phyloP scores from a whole-genome alignment of 176 grass and related monocot species.

The Aegilops bicornis region DNA sequence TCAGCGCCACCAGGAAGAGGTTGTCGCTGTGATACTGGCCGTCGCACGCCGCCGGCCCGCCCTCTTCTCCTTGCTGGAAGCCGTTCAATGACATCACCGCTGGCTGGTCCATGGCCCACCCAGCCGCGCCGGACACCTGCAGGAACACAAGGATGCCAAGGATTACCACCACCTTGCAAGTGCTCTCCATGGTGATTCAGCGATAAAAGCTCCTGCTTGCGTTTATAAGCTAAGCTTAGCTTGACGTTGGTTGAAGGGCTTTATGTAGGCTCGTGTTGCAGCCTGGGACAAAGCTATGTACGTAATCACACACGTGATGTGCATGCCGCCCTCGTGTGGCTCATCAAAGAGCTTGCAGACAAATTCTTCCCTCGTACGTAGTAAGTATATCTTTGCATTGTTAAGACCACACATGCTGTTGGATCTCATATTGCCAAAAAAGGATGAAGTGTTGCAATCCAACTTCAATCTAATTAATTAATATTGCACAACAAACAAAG shows the following conservation, averaged over 20 bases:
- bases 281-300: too few relatives aligned
- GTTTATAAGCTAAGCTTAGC: not conserved
- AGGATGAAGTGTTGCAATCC: too few relatives aligned
- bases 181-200: not conserved
- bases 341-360: too few relatives aligned
- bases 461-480: too few relatives aligned
- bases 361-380: too few relatives aligned
- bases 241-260: not conserved
- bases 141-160: not conserved
- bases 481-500: too few relatives aligned
- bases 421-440: too few relatives aligned
- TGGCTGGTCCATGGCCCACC: not conserved
- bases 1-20: conserved; percentile 13
- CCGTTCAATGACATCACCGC: conserved; percentile 12
- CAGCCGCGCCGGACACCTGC: not conserved
- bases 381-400: too few relatives aligned
- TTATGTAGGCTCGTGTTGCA: not conserved
- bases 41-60: conserved; percentile 14
- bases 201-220: not conserved
- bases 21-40: conserved; percentile 9
- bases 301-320: too few relatives aligned
- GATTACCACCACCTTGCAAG: not conserved
- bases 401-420: too few relatives aligned
- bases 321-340: too few relatives aligned
- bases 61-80: not conserved